phyloP scores from a whole-genome alignment of 73 alveolate genomes.

The Paramecium biaurelia region DNA sequence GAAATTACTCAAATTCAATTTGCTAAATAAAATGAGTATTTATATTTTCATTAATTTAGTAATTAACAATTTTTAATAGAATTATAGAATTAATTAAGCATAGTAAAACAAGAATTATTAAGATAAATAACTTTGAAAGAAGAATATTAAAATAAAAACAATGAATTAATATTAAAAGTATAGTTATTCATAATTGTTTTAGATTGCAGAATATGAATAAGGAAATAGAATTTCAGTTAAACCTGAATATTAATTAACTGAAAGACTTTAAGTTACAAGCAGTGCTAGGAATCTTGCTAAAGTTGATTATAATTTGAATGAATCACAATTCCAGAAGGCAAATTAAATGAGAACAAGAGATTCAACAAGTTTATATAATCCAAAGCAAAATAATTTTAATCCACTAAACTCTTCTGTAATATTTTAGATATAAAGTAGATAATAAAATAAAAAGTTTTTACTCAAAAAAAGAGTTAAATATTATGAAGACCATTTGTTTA shows the following conservation, averaged over 20 bases:
- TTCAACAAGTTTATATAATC: slow-evolving; percentile 7
- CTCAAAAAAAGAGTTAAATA: neutral
- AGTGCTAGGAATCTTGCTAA: neutral
- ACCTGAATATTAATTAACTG: neutral
- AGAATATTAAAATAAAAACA: neutral
- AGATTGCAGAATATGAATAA: neutral
- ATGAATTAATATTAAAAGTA: neutral
- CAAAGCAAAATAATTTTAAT: neutral
- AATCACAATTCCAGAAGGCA: neutral
- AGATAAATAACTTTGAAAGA: neutral
- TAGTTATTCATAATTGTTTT: neutral
- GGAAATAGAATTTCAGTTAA: neutral
- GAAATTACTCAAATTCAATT: neutral
- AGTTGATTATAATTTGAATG: neutral
- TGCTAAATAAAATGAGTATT: neutral
- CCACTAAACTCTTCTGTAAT: neutral
- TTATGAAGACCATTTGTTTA: neutral
- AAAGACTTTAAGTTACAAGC: neutral
- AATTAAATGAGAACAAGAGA: neutral
- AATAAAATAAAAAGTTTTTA: neutral
- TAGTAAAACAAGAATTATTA: neutral
- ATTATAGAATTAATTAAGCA: neutral
- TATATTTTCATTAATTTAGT: neutral
- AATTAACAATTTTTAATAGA: neutral
- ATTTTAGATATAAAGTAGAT: neutral